A percentile compares a stretch with the other conserved stretches of the same genome.
phyloP scores from a whole-genome alignment of 2,329 filamentous ascomycete genomes.

The Paraphoma sp. region DNA sequence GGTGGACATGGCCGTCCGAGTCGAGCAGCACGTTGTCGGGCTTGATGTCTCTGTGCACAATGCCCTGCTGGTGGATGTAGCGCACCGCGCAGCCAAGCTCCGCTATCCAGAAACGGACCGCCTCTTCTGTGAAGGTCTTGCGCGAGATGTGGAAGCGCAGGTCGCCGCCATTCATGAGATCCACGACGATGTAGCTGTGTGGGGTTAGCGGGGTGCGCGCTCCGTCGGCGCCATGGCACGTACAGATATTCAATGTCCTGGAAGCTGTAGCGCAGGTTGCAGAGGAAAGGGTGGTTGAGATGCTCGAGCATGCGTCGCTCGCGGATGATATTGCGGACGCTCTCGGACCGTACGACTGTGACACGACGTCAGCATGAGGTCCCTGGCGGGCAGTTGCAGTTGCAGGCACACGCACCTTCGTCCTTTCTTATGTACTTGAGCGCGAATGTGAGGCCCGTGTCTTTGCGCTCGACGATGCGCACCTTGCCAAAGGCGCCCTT shows the following conservation, averaged over 20 bases:
- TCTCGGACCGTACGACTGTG: constrained; percentile 93
- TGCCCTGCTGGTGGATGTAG: constrained; percentile 52
- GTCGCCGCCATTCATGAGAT: constrained; percentile 97
- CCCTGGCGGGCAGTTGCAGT: constrained; percentile 10
- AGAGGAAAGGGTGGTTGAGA: constrained; percentile 96
- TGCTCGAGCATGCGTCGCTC: constrained; percentile 98
- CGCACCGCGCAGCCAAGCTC: constrained; percentile 89
- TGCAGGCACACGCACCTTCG: constrained; percentile 69
- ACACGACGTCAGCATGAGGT: constrained; percentile 37
- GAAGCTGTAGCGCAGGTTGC: constrained; percentile 98
- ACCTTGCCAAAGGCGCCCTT: constrained; percentile 99
- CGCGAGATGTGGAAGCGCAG: constrained; percentile 96
- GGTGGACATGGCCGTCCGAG: constrained; percentile 76
- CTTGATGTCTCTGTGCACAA: constrained; percentile 52
- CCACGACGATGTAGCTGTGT: constrained; percentile 86
- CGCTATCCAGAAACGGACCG: constrained; percentile 95
- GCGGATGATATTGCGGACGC: constrained; percentile 96
- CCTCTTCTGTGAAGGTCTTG: constrained; percentile 97
- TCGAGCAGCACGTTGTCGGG: constrained; percentile 52
- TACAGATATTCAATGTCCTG: constrained; percentile 99
- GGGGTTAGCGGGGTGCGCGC: constrained; percentile 16
- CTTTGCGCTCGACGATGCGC: constrained; percentile 96
- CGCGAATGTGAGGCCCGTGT: constrained; percentile 91
- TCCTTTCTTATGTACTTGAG: constrained; percentile 99
- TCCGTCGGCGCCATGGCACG: constrained; percentile 40